These are phyloP conservation scores for Agaricales sp. DNA, from an alignment of 1,284 basidiomycete genomes.

Conservation along the genomic window DNA sequence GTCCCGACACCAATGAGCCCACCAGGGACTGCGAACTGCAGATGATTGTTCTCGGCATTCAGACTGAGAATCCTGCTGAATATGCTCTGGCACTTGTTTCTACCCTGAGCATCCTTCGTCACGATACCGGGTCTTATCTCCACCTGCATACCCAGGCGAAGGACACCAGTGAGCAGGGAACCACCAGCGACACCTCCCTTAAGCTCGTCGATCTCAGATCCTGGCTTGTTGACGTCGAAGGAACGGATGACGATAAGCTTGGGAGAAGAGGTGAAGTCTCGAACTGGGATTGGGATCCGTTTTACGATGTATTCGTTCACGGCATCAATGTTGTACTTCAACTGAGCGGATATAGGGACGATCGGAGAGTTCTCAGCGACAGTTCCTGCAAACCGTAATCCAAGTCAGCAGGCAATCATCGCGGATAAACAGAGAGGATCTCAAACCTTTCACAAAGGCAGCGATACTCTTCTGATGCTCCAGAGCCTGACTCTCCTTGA, in stretches of 20 bases:
- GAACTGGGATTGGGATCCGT: slow-evolving; percentile 87
- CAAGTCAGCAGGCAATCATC: slow-evolving; percentile 5
- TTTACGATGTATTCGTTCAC: slow-evolving; percentile 99
- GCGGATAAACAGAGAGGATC: neutral
- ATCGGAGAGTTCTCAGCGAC: slow-evolving; percentile 96
- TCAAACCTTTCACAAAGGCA: slow-evolving; percentile 82
- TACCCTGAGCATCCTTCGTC: slow-evolving; percentile 88
- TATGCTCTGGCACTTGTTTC: slow-evolving; percentile 89
- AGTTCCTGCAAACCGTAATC: slow-evolving; percentile 49
- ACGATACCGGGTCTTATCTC: slow-evolving; percentile 98
- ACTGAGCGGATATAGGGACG: slow-evolving; percentile 96
- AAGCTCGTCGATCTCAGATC: slow-evolving; percentile 92
- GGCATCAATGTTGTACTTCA: slow-evolving; percentile 99
- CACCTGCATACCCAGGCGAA: slow-evolving; percentile 88
- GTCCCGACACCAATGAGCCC: slow-evolving; percentile 98
- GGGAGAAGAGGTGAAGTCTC: slow-evolving; percentile 88
- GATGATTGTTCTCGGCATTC: slow-evolving; percentile 90
- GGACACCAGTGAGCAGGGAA: slow-evolving; percentile 88
- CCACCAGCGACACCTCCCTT: slow-evolving; percentile 98
- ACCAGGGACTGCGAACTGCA: slow-evolving; percentile 94
- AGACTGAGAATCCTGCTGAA: slow-evolving; percentile 87
- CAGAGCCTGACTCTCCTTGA: slow-evolving; percentile 83
- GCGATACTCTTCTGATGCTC: slow-evolving; percentile 92
- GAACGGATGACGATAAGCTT: slow-evolving; percentile 97
- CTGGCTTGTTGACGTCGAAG: slow-evolving; percentile 99